Evolutionary conservation across 2,329 filamentous ascomycete species (phyloP), one percentile per base, ranked within the genome.

Genomic region (Fusarium buxicola): DNA sequence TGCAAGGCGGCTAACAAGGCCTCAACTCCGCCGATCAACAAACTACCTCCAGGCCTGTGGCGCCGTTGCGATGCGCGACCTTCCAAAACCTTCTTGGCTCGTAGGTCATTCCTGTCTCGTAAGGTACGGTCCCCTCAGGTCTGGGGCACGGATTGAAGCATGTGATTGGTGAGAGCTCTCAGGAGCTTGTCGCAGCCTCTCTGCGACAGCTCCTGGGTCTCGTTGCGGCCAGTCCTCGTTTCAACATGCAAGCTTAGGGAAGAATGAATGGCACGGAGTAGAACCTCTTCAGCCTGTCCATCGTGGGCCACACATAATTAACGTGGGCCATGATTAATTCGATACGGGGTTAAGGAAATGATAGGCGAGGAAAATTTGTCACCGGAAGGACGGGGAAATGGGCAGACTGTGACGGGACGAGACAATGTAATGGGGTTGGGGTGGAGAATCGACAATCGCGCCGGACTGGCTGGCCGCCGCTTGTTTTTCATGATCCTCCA

Each of bases 131-230:
- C n/a, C n/a, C n/a, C n/a, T n/a, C n/a, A 28, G 36, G 39, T 54
- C 62, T 58, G 59, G 66, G 62, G 65, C 45, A 44, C 3, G 18
- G 40, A 43, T 50, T 46, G 34, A 43, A 24, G 5, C 38, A 57
- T 46, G 45, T 66, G 47, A 69, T 69, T 69, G 62, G 67, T n/a
- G 55, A 51, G 16, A 65, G 53, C 55, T 60, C 41, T 36, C 47
- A 39, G 38, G 49, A 53, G 59, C 52, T 63, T 49, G 39, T 51
- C 52, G 50, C 50, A 49, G 49, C 34, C 53, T 49, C 50, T 52
- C 48, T 45, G 57, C 35, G 44, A 56, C 49, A 52, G 49, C 49
- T 58, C 34, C 35, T 44, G 62, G 36, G 18, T 38, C 44, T 46
- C 24, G 55, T 66, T 49, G 59, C 34, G 35, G 41, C 32, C 30